Evolutionary conservation across 495 filamentous ascomycete species (phyloP).

Genomic region (Penicillium argentinense): DNA sequence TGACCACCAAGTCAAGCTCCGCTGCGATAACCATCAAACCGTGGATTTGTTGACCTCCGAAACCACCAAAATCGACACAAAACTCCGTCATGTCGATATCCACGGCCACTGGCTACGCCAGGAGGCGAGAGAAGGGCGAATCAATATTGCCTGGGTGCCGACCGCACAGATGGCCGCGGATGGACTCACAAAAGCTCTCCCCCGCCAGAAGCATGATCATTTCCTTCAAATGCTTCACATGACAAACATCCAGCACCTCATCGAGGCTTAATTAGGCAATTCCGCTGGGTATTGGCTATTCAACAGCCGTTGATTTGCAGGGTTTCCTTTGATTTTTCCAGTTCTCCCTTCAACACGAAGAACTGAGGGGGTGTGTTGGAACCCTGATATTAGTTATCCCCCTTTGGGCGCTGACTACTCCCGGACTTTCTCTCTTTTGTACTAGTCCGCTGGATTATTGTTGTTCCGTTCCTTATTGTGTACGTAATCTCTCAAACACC

Average conservation of each 20-base stretch:
- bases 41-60: conserved; percentile 1
- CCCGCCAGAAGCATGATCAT: conserved; percentile 5
- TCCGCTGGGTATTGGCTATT: too few species aligned
- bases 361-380: too few species aligned
- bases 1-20: background rate
- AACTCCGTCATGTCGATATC: conserved; percentile 20
- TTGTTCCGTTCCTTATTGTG: too few species aligned
- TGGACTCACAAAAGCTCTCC: conserved; percentile 15
- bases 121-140: conserved; percentile 4
- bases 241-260: conserved; percentile 3
- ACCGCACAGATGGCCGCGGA: conserved; percentile 11
- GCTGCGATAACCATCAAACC: conserved; percentile 1
- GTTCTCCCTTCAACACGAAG: too few species aligned
- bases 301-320: too few species aligned
- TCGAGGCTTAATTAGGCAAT: too few species aligned
- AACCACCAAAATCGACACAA: conserved; percentile 7
- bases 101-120: conserved; percentile 15
- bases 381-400: too few species aligned
- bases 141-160: conserved; percentile 4
- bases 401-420: too few species aligned
- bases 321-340: too few species aligned
- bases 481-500: too few species aligned
- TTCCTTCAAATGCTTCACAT: conserved; percentile 4
- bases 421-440: too few species aligned
- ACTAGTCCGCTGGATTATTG: too few species aligned